Evolutionary conservation across 2,329 filamentous ascomycete genomes (phyloP), one percentile per base, ranked within the genome.

Genomic region (Colletotrichum aenigma): DNA sequence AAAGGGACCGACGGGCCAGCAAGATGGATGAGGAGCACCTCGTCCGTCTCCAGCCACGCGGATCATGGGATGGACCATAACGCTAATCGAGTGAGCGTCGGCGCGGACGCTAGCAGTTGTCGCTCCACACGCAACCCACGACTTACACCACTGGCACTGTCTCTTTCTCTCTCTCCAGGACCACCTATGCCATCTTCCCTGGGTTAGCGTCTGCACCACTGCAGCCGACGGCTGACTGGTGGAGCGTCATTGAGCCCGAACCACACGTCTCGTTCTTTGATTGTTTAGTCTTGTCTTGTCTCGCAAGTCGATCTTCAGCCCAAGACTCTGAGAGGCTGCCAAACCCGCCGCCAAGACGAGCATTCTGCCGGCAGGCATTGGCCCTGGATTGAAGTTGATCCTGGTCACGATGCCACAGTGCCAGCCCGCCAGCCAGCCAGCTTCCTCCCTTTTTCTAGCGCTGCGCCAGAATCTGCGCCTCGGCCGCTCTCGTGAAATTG

Each of bases 311-410:
- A 73, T 75, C 64, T 43, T 60, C 56, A 26, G 43, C 38, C 43
- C 73, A 68, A 64, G 69, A 48, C 64, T 72, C 67, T 68, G 56
- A 68, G 73, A 75, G 70, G 70, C 64, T 73, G 73, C 70, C 56
- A 75, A 75, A 73, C 9, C 73, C 73, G 58, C 73, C 64, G 69
- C 73, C 73, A 75, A 75, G 73, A 58, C 70, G 7, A 75, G 64
- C 56, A 68, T 69, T 64, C 70, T 73, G 43, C 70, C 73, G 64
- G 73, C 73, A 68, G 73, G 73, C 70, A 73, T 28, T 74, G 52
- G 26, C 65, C 65, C 56, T 69, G 64, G 36, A 18, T 67, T 61
- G 30, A 34, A 58, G 10, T 24, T 65, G 66, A 70, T 65, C 71
- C 58, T 48, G 66, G 71, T 62, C 15, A 70, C 62, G 60, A 56